Base-by-base conservation (phyloP, 805 yeast species). In the Candida ovalis region DNA sequence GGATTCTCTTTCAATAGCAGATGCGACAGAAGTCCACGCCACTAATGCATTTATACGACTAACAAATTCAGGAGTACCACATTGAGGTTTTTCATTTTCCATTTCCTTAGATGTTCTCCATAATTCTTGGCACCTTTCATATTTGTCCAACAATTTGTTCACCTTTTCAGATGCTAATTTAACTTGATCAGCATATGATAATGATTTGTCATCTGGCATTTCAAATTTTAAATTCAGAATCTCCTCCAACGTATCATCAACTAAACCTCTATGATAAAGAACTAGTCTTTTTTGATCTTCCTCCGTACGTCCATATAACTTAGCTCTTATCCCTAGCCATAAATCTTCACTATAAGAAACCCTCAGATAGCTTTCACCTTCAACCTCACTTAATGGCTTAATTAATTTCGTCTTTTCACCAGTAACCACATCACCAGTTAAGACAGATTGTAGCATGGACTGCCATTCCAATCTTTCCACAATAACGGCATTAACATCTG, bases 401-500 rank as follows among this genome's bases (percentile, higher is more conserved):
- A 79, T 81, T 47, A 87, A 74, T 65, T 84, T 84, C 3, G 88
- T 84, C 67, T 92, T 94, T 61, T 94, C 99, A 12, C 92, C 84
- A 32, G 85, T 79, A 19, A 94, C 90, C 46, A 94, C 96, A 66
- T 94, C 98, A 56, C 99, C 98, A 2, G 95, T 92, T 32, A 94
- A 76, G 3, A 94, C 98, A 2, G 90, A 78, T 10, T 87, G 78
- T 43, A 94, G 74, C 96, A 94, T 89, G 0, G 92, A 80, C 67
- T 94, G 98, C 99, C 99, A 94, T 67, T 90, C 96, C 12, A 91
- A 71, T 43, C 98, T 75, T 61, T 90, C 97, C 10, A 82, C 59
- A 7, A 84, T 81, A 13, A 46, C 53, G 2, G 55, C 58, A 40
- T 62, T 64, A 21, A 61, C 65, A 13, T 54, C 56, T 1, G 62